Base-by-base conservation (phyloP, 768 basidiomycete genomes). In the Collybia nuda region DNA sequence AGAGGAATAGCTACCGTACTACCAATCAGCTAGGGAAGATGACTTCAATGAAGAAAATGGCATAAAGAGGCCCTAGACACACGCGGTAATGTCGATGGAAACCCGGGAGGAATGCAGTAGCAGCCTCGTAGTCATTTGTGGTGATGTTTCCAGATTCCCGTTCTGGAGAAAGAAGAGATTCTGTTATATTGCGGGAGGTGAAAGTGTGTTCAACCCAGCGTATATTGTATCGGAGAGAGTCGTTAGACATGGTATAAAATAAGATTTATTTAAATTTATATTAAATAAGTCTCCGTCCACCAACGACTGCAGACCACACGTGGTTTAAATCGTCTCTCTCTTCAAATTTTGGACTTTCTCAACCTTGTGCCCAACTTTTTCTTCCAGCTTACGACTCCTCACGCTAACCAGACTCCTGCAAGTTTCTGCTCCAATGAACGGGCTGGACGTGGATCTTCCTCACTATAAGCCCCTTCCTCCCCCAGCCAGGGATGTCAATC, bases 71-170 rank as follows among this genome's bases (percentile, higher is more conserved):
- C 36, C 39, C 40, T 50, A 46, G 28, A 67, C 71, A 50, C 49
- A 78, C 75, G 35, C 61, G 65, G 56, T 73, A 73, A 55, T 66
- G 62, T 39, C 67, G 70, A 50, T 71, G 66, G n/a, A 61, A 57
- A 35, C 74, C 76, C 32, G 84, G 77, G 22, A 84, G 64, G 69
- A 86, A 88, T 22, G 61, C 61, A 50, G 72, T 60, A 3, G 84
- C 79, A 9, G 76, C 63, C 0, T 85, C 72, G 62, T 78, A 86
- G 70, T 88, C 86, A 47, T 73, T 76, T 17, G 57, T 59, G 4
- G 75, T 71, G 50, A 84, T 65, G 55, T 71, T 69, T 14, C 79
- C 81, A n/a, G 67, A 60, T 28, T 82, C 77, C 43, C 74, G 72
- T 55, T 84, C 75, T 43, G 81, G 81, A 4, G 70, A 63, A 19